Conservation (phyloP, 1,139 yeast species). For the Geotrichum fermentans region DNA sequence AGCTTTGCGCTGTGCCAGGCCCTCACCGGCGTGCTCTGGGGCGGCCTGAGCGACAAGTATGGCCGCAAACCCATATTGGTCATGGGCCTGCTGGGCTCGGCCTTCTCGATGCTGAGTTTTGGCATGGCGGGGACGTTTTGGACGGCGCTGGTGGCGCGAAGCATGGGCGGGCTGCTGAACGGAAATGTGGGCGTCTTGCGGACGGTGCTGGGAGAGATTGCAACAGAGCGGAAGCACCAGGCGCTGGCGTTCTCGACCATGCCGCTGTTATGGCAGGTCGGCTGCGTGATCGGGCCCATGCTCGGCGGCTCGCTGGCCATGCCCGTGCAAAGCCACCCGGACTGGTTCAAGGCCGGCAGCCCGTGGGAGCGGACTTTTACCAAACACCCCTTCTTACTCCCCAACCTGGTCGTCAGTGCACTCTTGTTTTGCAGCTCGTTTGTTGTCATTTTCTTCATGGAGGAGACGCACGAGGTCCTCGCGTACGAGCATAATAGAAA, state of each 20-base stretch:
- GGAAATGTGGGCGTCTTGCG: constrained; percentile 61
- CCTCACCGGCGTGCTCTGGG: constrained; percentile 56
- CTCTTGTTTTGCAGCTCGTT: constrained; percentile 35
- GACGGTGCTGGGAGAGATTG: constrained; percentile 58
- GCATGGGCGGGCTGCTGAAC: constrained; percentile 52
- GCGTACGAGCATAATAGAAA: constrained; percentile 30
- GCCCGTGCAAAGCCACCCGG: constrained; percentile 36
- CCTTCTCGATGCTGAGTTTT: constrained; percentile 45
- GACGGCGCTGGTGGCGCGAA: constrained; percentile 50
- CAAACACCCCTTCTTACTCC: constrained; percentile 54
- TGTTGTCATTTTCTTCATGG: constrained; percentile 49
- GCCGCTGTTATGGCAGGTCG: constrained; percentile 58
- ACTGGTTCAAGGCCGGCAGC: constrained; percentile 26
- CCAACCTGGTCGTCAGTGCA: constrained; percentile 51
- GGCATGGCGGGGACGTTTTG: constrained; percentile 48
- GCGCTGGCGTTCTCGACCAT: constrained; percentile 57
- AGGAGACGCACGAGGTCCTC: constrained; percentile 52
- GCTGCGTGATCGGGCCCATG: constrained; percentile 55
- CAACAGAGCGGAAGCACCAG: constrained; percentile 52
- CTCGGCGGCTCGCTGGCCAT: constrained; percentile 47
- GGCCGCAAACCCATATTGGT: constrained; percentile 57
- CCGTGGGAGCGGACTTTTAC: constrained; percentile 35
- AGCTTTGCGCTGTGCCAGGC: constrained; percentile 53
- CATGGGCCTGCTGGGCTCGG: constrained; percentile 50
- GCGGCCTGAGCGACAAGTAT: constrained; percentile 48